Evolutionary conservation across 2,329 filamentous ascomycete species (phyloP).

Genomic region (Trichothecium roseum): DNA sequence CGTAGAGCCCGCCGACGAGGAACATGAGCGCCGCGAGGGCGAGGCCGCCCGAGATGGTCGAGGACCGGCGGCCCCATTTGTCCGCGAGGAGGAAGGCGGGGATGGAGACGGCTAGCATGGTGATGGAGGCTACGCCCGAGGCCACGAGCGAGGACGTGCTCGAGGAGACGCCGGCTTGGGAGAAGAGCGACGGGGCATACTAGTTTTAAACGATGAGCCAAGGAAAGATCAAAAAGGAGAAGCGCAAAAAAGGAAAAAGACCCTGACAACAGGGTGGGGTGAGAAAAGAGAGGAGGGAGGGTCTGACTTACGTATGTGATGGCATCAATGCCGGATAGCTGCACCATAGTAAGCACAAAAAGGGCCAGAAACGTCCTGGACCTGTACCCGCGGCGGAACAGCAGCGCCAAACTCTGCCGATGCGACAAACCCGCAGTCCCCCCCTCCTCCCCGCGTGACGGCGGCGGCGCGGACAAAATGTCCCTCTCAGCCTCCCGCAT

Average conservation of each 20-base stretch:
- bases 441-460: too few species aligned
- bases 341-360: constrained; percentile 49
- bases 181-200: constrained; percentile 52
- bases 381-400: constrained; percentile 30
- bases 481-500: constrained; percentile 35
- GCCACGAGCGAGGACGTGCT: constrained; percentile 46
- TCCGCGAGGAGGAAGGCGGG: constrained; percentile 46
- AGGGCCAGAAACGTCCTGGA: constrained; percentile 38
- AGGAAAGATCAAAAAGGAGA: background rate
- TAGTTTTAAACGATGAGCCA: constrained; percentile 13
- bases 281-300: too few species aligned
- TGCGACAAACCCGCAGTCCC: constrained; percentile 17
- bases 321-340: constrained; percentile 52
- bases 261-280: too few species aligned
- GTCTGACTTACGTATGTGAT: constrained; percentile 44
- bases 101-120: constrained; percentile 47
- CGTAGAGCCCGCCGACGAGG: constrained; percentile 42
- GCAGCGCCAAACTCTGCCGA: constrained; percentile 19
- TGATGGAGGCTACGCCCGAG: constrained; percentile 47
- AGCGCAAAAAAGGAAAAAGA: too few species aligned
- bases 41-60: constrained; percentile 42
- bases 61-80: constrained; percentile 44
- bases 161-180: constrained; percentile 45
- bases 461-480: constrained; percentile 21
- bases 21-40: constrained; percentile 39